Percentiles rank a stretch among this genome's conserved stretches.
Evolutionary conservation across 2,329 filamentous ascomycete genomes (phyloP).

Genomic region (Tolypocladium guangdongense): DNA sequence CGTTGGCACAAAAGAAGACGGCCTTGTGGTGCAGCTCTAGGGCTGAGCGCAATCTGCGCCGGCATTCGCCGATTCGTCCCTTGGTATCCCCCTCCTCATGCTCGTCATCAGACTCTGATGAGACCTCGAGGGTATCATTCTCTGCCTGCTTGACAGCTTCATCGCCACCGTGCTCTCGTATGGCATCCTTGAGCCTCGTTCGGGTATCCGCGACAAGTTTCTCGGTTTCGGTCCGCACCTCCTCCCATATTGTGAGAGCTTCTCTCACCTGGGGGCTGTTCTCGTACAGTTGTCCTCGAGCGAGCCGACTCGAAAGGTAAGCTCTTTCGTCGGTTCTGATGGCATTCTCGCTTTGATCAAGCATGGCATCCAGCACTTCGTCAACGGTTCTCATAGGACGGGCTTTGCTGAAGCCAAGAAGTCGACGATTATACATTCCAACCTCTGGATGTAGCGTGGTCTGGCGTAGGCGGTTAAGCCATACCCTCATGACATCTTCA

Average conservation of each 20-base stretch:
- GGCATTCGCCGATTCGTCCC: conserved; percentile 42
- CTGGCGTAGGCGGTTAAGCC: conserved; percentile 68
- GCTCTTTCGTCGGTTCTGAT: conserved; percentile 60
- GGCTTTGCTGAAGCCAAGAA: conserved; percentile 48
- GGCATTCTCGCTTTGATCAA: conserved; percentile 65
- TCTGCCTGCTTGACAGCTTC: conserved; percentile 1
- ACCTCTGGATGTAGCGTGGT: conserved; percentile 81
- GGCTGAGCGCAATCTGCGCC: conserved; percentile 56
- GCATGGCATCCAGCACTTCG: conserved; percentile 84
- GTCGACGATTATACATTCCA: conserved; percentile 53
- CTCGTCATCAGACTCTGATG: conserved; percentile 24
- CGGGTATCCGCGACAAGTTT: conserved; percentile 53
- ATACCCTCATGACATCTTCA: conserved; percentile 65
- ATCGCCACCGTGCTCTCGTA: conserved; percentile 16
- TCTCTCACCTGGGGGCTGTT: conserved; percentile 57
- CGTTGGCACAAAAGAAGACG: conserved; percentile 76
- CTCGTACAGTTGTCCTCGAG: conserved; percentile 67
- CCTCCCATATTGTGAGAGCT: conserved; percentile 60
- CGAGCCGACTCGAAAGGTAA: conserved; percentile 52
- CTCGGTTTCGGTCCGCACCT: conserved; percentile 37
- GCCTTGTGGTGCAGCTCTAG: conserved; percentile 75
- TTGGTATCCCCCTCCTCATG: conserved; percentile 21
- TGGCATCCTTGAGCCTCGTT: conserved; percentile 43
- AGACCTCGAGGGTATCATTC: conserved; percentile 2
- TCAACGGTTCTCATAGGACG: conserved; percentile 69